These are phyloP conservation scores for Skeletonema costatum DNA, from an alignment of 108 stramenopile species.

Conservation along the genomic window DNA sequence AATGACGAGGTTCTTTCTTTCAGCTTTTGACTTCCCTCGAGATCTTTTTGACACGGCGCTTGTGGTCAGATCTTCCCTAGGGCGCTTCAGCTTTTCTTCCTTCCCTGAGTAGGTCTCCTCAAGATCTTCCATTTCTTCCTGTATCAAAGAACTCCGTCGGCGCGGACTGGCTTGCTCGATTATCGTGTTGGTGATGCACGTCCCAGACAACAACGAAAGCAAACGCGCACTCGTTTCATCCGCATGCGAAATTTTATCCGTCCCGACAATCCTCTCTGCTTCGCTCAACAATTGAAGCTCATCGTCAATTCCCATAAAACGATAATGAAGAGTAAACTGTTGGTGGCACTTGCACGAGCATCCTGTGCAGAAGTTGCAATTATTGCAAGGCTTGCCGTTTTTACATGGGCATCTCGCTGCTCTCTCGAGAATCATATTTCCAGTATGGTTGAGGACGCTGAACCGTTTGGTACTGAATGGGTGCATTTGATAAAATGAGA, in stretches of 20 bases:
- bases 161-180: neutral
- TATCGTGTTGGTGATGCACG: neutral
- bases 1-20: neutral
- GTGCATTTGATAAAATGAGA: constrained; percentile 50
- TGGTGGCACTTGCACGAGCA: constrained; percentile 81
- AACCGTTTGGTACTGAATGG: constrained; percentile 50
- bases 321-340: constrained; percentile 62
- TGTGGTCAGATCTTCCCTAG: neutral
- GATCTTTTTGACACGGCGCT: neutral
- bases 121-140: neutral
- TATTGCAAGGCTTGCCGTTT: constrained; percentile 57
- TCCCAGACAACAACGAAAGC: constrained; percentile 28
- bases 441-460: constrained; percentile 66
- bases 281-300: constrained; percentile 41
- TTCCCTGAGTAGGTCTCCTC: neutral
- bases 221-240: constrained; percentile 36
- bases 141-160: neutral
- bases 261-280: constrained; percentile 42
- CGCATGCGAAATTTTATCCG: constrained; percentile 12
- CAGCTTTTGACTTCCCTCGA: neutral
- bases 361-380: constrained; percentile 61
- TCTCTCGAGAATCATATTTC: constrained; percentile 28
- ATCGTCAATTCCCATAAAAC: constrained; percentile 54
- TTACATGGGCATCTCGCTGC: constrained; percentile 65
- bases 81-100: neutral